A percentile compares a stretch with the other conserved stretches of the same genome.
Conservation (phyloP, 495 filamentous ascomycete species). For the Xylaria telfairii region DNA sequence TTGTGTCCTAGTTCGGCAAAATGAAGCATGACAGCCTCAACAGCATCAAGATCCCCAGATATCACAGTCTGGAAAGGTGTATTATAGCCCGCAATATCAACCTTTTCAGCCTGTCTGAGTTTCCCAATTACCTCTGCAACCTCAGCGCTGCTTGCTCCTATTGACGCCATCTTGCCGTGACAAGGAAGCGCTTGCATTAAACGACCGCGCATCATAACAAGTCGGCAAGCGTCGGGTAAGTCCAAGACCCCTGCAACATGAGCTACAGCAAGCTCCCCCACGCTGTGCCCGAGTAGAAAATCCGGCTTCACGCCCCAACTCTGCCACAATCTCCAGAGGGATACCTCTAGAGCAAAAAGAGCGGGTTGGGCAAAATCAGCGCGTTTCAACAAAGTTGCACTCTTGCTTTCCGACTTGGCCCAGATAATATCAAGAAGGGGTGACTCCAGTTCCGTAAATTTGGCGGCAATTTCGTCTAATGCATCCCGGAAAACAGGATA, state of each 20-base stretch:
- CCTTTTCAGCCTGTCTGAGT: conserved; percentile 25
- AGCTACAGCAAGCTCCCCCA: conserved; percentile 39
- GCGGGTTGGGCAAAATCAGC: conserved; percentile 37
- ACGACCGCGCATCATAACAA: conserved; percentile 37
- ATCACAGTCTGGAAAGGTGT: conserved; percentile 38
- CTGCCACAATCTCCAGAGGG: conserved; percentile 36
- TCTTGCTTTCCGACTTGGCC: conserved; percentile 31
- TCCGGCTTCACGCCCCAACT: conserved; percentile 32
- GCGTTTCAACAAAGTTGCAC: conserved; percentile 26
- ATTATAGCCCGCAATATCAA: conserved; percentile 35
- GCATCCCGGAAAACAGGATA: conserved; percentile 32
- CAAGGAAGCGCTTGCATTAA: conserved; percentile 37
- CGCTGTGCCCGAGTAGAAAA: conserved; percentile 37
- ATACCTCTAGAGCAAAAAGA: conserved; percentile 33
- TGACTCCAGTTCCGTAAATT: conserved; percentile 31
- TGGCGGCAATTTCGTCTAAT: conserved; percentile 27
- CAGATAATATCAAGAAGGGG: conserved; percentile 40
- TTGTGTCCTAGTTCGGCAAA: conserved; percentile 33
- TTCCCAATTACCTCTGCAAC: conserved; percentile 22
- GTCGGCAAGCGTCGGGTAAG: conserved; percentile 36
- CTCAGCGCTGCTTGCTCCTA: conserved; percentile 31
- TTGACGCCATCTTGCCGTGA: conserved; percentile 33
- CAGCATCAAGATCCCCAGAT: conserved; percentile 35
- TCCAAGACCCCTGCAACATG: conserved; percentile 37
- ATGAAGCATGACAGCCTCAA: conserved; percentile 24